Percentiles rank a stretch among this genome's conserved stretches.
Evolutionary conservation across 805 yeast genomes (phyloP).

Genomic region (Citeromyces nyonsensis): DNA sequence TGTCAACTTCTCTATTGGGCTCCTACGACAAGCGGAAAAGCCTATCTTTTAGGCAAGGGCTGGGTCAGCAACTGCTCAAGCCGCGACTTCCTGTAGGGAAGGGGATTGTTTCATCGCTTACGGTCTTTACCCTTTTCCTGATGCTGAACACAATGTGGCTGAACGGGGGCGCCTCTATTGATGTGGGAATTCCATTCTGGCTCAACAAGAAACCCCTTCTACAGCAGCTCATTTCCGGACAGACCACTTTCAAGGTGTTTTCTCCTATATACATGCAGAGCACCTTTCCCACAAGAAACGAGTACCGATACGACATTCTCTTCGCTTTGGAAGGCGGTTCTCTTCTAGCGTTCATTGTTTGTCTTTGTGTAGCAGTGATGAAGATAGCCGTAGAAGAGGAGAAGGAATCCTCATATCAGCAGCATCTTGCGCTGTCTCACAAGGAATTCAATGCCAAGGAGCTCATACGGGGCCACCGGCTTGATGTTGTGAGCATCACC

Average conservation of each 20-base stretch:
- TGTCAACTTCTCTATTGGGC: constrained; percentile 8
- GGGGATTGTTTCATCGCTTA: constrained; percentile 14
- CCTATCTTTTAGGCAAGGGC: constrained; percentile 7
- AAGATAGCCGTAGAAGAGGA: constrained; percentile 17
- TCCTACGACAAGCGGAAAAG: constrained; percentile 2
- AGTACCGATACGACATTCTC: constrained; percentile 26
- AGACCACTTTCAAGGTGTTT: neutral
- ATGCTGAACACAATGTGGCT: constrained; percentile 19
- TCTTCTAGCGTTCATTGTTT: constrained; percentile 31
- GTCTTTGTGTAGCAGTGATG: constrained; percentile 28
- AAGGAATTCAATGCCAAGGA: constrained; percentile 17
- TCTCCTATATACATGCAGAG: neutral
- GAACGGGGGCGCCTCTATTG: constrained; percentile 6
- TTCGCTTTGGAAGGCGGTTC: constrained; percentile 42
- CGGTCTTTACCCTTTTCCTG: constrained; percentile 11
- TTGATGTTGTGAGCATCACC: constrained; percentile 48
- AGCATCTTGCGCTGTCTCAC: no score
- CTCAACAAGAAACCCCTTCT: constrained; percentile 8
- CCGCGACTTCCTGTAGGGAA: constrained; percentile 20
- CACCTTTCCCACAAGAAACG: neutral
- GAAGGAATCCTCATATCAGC: constrained; percentile 4
- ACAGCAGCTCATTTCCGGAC: neutral
- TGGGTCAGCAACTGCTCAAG: constrained; percentile 16
- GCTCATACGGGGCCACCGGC: constrained; percentile 31
- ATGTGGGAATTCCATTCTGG: constrained; percentile 6